Conservation (phyloP, 2,329 filamentous ascomycete genomes). For the Trichoderma asperellum region DNA sequence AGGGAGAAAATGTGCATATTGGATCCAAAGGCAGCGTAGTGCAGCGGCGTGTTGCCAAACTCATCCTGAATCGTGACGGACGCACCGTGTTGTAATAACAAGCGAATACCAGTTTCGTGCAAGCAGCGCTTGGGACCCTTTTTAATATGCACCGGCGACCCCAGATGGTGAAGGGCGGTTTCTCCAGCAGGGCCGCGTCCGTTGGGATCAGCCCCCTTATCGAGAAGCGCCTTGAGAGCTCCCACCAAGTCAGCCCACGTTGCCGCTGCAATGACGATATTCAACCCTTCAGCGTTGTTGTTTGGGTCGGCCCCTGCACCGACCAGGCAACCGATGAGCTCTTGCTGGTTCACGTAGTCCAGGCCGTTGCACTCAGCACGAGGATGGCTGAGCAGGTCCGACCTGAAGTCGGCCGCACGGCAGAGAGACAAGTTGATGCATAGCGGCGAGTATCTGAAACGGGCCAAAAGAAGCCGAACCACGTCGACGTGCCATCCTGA, state of each 20-base stretch:
- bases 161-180: conserved; percentile 35
- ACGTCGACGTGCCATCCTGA: conserved; percentile 30
- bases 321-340: conserved; percentile 31
- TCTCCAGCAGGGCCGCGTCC: conserved; percentile 18
- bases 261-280: conserved; percentile 27
- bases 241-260: conserved; percentile 27
- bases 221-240: conserved; percentile 34
- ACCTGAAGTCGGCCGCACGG: neutral
- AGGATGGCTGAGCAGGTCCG: too few species aligned
- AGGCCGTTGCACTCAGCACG: conserved; percentile 14
- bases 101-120: conserved; percentile 31
- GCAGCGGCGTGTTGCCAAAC: conserved; percentile 35
- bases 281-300: neutral
- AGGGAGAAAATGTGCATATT: conserved; percentile 32
- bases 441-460: conserved; percentile 16
- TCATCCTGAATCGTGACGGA: conserved; percentile 31
- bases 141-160: conserved; percentile 12
- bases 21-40: conserved; percentile 31
- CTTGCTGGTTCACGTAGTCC: conserved; percentile 32
- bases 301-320: conserved; percentile 35
- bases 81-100: conserved; percentile 34
- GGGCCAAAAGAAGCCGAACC: conserved; percentile 21
- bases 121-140: neutral
- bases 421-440: neutral
- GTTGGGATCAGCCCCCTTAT: conserved; percentile 37